Evolutionary conservation across 768 basidiomycete genomes (phyloP), one percentile per base, ranked within the genome.

Genomic region (Panellus pusillus): DNA sequence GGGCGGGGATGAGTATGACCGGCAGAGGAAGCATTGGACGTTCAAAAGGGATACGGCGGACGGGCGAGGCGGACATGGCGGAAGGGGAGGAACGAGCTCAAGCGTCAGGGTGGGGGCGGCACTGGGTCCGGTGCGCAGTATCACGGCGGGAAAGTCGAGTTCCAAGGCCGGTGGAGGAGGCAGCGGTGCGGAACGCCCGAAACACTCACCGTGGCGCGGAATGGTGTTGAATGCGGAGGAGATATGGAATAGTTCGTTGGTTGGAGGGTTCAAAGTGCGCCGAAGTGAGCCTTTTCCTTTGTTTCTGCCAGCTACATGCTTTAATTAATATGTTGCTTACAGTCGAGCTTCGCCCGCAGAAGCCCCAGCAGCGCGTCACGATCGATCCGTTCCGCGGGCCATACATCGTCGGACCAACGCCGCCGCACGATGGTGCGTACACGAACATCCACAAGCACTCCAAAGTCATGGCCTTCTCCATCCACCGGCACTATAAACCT

Each of bases 381-480:
- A 72, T 89, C 39, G 75, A 75, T 8, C 82, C 82, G 52, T 73
- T 82, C 49, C 72, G 76, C 20, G 82, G 80, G 57, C 76, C 77
- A 0, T 79, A 72, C 55, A 67, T 71, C n/a, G 68, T 66, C 29
- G 70, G 53, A 14, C 52, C 53, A 9, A 67, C 36, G 61, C 63
- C 42, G 60, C 70, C 67, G 6, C 70, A 68, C 29, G 77, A 76
- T 31, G 86, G 87, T 1, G 88, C 89, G 0, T 72, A 75, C 19
- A 77, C 81, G 31, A 83, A 87, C 49, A 82, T 93, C 29, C 91
- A 93, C 69, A 89, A 89, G 60, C 91, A 93, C 65, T 89, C 91
- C 1, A 83, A 87, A 50, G 86, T 87, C 4, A 71, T 80, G 28
- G 91, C 88, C 1, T 91, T 91, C 68, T 91, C 90, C 0, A 81